A percentile compares a stretch with the other conserved stretches of the same genome.
Conservation (phyloP, 352 stramenopile genomes). For the Pelagophyceae sp. region DNA sequence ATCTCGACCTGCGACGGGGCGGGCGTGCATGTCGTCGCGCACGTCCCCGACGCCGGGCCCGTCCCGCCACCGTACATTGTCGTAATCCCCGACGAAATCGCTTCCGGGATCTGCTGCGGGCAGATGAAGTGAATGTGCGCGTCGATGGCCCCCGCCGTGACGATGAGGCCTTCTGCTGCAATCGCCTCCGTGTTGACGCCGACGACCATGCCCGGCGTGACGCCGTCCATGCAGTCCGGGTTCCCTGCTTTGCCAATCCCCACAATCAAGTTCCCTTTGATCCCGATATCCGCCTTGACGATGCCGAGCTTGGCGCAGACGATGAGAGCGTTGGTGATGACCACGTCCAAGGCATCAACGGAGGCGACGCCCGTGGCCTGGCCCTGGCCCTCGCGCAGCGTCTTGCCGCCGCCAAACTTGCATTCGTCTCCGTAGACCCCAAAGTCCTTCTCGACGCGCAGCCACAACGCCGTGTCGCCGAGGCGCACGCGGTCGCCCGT, state of each 20-base stretch:
- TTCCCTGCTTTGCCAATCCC: conserved; percentile 94
- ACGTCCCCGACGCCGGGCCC: conserved; percentile 78
- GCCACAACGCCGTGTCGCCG: conserved; percentile 79
- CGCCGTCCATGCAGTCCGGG: conserved; percentile 85
- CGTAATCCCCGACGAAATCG: conserved; percentile 77
- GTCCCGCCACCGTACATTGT: conserved; percentile 82
- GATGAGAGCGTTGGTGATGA: conserved; percentile 94
- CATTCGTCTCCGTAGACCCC: conserved; percentile 67
- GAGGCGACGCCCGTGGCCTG: conserved; percentile 49
- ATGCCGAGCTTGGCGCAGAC: conserved; percentile 81
- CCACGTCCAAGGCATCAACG: conserved; percentile 66
- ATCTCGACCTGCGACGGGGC: conserved; percentile 82
- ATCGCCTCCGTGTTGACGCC: conserved; percentile 88
- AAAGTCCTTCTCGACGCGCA: conserved; percentile 72
- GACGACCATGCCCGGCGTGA: conserved; percentile 71
- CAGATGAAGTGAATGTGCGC: conserved; percentile 96
- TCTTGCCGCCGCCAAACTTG: conserved; percentile 93
- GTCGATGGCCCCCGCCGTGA: conserved; percentile 88
- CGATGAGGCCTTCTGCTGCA: conserved; percentile 85
- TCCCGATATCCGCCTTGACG: conserved; percentile 88
- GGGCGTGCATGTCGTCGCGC: conserved; percentile 92
- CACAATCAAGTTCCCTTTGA: conserved; percentile 81
- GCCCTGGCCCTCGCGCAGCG: conserved; percentile 59
- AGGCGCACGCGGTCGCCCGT: conserved; percentile 79
- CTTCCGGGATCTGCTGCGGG: conserved; percentile 83